Conservation (phyloP, 2,329 filamentous ascomycete genomes). For the Chaetomiaceae sp. region DNA sequence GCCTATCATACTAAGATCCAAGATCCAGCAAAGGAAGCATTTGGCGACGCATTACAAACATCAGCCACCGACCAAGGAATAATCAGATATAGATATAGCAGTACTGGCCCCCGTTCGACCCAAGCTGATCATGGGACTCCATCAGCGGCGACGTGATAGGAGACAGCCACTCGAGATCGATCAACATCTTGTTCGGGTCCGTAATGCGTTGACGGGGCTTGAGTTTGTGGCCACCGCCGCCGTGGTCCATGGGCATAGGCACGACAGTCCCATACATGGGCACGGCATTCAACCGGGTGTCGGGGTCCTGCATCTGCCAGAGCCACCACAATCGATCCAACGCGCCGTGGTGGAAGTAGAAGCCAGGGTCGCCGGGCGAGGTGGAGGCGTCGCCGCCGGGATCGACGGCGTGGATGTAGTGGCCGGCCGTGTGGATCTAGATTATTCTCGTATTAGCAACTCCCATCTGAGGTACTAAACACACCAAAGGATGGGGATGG, state of each 20-base stretch:
- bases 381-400: constrained; percentile 7
- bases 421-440: constrained; percentile 33
- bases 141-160: constrained; percentile 14
- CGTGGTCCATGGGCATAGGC: not conserved
- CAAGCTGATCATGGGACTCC: constrained; percentile 29
- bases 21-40: too few species aligned
- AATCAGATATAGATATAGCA: constrained; percentile 31
- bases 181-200: too few species aligned
- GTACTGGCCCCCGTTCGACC: constrained; percentile 27
- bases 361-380: constrained; percentile 37
- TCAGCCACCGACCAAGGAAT: too few species aligned
- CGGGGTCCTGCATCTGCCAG: constrained; percentile 39
- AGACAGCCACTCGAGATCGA: too few species aligned
- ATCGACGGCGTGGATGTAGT: constrained; percentile 19
- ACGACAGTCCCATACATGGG: constrained; percentile 12
- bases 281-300: constrained; percentile 32
- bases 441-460: too few species aligned
- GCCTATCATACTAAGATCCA: too few species aligned
- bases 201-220: too few species aligned
- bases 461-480: too few species aligned
- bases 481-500: too few species aligned
- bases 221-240: too few species aligned
- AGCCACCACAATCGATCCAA: constrained; percentile 40
- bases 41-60: too few species aligned
- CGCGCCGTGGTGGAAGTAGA: constrained; percentile 38